A percentile compares a stretch with the other conserved stretches of the same genome.
These are phyloP conservation scores for Olyra latifolia DNA, from an alignment of 176 grass and related monocot species.

Conservation along the genomic window DNA sequence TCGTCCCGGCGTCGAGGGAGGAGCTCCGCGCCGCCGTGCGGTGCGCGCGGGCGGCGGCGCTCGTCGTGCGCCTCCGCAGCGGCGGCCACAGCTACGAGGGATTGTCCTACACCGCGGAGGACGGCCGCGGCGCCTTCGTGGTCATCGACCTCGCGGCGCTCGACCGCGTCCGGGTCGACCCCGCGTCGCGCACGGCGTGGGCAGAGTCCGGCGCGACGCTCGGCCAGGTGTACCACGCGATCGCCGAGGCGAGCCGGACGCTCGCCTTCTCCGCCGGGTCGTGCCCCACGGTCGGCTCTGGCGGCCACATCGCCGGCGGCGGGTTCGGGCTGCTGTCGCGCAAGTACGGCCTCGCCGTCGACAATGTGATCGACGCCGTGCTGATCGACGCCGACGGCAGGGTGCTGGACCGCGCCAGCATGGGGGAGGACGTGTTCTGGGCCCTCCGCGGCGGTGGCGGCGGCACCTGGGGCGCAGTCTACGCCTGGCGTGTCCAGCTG, in stretches of 20 bases:
- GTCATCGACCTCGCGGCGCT: conserved; percentile 67
- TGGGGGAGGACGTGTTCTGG: conserved; percentile 87
- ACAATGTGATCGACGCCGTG: conserved; percentile 69
- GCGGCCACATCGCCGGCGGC: conserved; percentile 71
- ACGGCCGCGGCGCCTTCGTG: conserved; percentile 19
- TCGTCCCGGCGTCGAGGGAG: conserved; percentile 38
- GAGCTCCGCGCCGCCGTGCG: conserved; percentile 44
- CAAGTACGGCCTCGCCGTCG: conserved; percentile 61
- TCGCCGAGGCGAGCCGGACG: conserved; percentile 21
- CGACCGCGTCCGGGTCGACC: conserved; percentile 48
- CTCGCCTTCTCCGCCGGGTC: conserved; percentile 69
- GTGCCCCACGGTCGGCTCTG: conserved; percentile 69
- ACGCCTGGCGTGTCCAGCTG: conserved; percentile 58
- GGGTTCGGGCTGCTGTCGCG: conserved; percentile 81
- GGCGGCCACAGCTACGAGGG: conserved; percentile 96
- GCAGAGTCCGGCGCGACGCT: conserved; percentile 67
- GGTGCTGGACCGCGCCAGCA: conserved; percentile 40
- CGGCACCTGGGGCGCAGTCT: conserved; percentile 65
- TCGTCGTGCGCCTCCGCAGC: conserved; percentile 59
- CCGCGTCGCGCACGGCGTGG: conserved; percentile 39
- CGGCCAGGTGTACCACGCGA: conserved; percentile 66
- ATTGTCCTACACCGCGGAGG: conserved; percentile 54
- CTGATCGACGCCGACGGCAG: conserved; percentile 45
- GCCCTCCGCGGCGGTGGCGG: conserved; percentile 82
- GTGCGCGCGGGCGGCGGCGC: conserved; percentile 42